Evolutionary conservation across 352 stramenopile species (phyloP), one percentile per base, ranked within the genome.

Genomic region (Phytophthora tubulina): DNA sequence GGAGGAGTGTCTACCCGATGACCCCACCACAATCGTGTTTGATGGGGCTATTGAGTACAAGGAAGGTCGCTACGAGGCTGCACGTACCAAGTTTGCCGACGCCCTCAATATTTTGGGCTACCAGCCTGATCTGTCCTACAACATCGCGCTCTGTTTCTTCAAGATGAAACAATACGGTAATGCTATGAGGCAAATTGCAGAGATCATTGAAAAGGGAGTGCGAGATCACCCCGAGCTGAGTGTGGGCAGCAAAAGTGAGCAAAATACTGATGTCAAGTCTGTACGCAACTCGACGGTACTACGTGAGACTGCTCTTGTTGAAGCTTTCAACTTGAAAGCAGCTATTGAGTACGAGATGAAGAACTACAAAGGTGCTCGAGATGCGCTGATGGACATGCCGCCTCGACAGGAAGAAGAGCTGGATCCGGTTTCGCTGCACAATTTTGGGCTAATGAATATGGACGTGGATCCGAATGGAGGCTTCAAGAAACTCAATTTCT

Each of bases 301-400:
- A 10, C 90, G 94, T 10, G 92, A 98, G 71, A 98, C 94, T 11
- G 96, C 92, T 53, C 76, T 98, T 6, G 89, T 98, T 6, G 96
- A 99, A 69, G 96, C 94, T 0, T 97, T 98, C 68, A 99, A 99
- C 70, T 81, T 99, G 49, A 98, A 98, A 72, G 92, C 95, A 6
- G 95, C 96, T 17, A 98, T 99, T 65, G 92, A 98, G 76, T 98
- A 97, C 76, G 89, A 96, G 60, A 97, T 96, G 80, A 98, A 98
- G 70, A 96, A 98, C 76, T 80, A 86, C 70, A 97, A 97, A 60
- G 86, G 85, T 2, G 79, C 86, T 8, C 76, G 88, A 2, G 90
- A 96, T 56, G 92, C 92, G n/a, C 71, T 99, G 50, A 79, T 93
- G 54, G 94, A 99, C 54, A 99, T 99, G 96, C 96, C 93, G 21